These are phyloP conservation scores for Talaromyces sp. DNA, from an alignment of 2,329 filamentous ascomycete species.

Conservation along the genomic window DNA sequence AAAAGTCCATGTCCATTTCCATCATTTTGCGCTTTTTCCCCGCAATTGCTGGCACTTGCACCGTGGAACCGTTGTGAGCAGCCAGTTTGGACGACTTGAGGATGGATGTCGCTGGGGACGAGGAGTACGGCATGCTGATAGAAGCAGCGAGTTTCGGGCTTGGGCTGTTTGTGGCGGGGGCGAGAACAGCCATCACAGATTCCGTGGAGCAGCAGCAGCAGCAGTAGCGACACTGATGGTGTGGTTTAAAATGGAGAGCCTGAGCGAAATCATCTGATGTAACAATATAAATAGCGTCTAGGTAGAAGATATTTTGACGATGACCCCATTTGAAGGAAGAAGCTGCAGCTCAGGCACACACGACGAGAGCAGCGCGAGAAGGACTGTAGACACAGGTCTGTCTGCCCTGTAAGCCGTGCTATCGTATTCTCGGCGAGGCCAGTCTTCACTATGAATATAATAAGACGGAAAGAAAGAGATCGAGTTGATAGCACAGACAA, in stretches of 20 bases:
- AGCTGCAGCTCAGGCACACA: conserved; percentile 2
- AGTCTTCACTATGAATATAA: background rate
- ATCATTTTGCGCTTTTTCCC: conserved; percentile 33
- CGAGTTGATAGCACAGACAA: background rate
- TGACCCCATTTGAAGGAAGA: background rate
- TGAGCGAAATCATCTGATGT: background rate
- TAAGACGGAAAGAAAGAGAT: background rate
- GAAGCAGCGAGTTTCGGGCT: conserved; percentile 17
- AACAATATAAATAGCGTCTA: background rate
- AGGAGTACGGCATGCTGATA: conserved; percentile 26
- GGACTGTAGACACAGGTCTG: background rate
- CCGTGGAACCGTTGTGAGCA: background rate
- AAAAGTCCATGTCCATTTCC: conserved; percentile 29
- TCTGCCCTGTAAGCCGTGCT: background rate
- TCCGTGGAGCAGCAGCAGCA: background rate
- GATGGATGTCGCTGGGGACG: conserved; percentile 28
- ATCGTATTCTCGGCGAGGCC: background rate
- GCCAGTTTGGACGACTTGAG: conserved; percentile 30
- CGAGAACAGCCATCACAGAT: conserved; percentile 29
- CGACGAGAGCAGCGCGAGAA: background rate
- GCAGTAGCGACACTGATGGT: background rate
- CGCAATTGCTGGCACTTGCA: conserved; percentile 12
- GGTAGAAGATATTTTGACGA: background rate
- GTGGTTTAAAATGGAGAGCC: background rate
- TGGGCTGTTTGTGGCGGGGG: conserved; percentile 22